Conservation (phyloP, 495 filamentous ascomycete species). For the Massariosphaeria phaeospora region DNA sequence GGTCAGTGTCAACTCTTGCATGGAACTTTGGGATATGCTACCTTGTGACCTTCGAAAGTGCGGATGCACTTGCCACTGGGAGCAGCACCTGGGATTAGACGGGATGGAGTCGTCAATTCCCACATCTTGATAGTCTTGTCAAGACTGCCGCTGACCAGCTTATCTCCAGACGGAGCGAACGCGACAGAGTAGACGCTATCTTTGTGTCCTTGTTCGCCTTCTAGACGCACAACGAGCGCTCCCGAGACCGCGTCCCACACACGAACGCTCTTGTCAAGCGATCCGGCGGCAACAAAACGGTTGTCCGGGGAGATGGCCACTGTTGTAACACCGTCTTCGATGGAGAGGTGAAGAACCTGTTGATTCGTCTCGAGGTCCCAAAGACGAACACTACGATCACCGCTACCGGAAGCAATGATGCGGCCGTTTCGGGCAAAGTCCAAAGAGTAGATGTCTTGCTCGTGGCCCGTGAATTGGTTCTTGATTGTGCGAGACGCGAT, state of each 20-base stretch:
- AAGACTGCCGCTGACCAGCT: slow-evolving; percentile 41
- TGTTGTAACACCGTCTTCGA: slow-evolving; percentile 46
- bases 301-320: slow-evolving; percentile 44
- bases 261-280: slow-evolving; percentile 44
- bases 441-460: slow-evolving; percentile 45
- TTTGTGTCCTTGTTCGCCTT: slow-evolving; percentile 43
- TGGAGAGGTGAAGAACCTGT: slow-evolving; percentile 36
- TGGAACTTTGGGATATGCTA: slow-evolving; percentile 8
- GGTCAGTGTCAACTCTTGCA: background rate
- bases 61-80: slow-evolving; percentile 41
- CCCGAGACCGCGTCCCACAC: slow-evolving; percentile 42
- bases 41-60: slow-evolving; percentile 45
- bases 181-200: slow-evolving; percentile 44
- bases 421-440: slow-evolving; percentile 43
- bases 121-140: slow-evolving; percentile 48
- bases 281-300: slow-evolving; percentile 44
- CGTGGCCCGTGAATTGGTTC: slow-evolving; percentile 42
- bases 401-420: slow-evolving; percentile 43
- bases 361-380: slow-evolving; percentile 41
- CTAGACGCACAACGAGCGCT: slow-evolving; percentile 39
- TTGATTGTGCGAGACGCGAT: slow-evolving; percentile 38
- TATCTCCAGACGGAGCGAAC: slow-evolving; percentile 39
- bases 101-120: slow-evolving; percentile 37
- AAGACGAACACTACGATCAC: slow-evolving; percentile 43
- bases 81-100: slow-evolving; percentile 27